Percentiles rank a stretch among this genome's conserved stretches.
These are phyloP conservation scores for Bryum argenteum DNA, from an alignment of 225 moss, liverwort and hornwort genomes.

Conservation along the genomic window DNA sequence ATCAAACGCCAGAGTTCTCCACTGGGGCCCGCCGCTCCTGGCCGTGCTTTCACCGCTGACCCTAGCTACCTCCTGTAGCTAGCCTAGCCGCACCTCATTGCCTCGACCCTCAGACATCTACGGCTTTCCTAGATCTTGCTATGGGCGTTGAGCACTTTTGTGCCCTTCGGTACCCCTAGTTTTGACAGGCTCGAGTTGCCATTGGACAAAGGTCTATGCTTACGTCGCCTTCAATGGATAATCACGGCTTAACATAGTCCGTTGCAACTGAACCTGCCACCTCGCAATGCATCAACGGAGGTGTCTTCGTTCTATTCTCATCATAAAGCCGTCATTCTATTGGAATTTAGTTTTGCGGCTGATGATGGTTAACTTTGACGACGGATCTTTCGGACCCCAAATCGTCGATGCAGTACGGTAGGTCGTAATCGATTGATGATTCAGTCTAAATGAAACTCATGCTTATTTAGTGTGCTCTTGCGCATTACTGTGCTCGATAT, in stretches of 20 bases:
- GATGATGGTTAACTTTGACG: background rate
- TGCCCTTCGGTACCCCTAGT: background rate
- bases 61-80: background rate
- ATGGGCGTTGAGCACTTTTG: background rate
- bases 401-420: too few species aligned
- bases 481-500: too few species aligned
- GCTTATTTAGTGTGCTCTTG: too few species aligned
- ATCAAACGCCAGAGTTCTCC: background rate
- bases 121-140: rapidly evolving
- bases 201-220: background rate
- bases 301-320: background rate
- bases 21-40: constrained; percentile 18
- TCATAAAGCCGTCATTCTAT: constrained; percentile 4
- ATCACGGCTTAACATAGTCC: constrained; percentile 2
- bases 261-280: background rate
- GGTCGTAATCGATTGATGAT: too few species aligned
- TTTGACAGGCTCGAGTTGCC: background rate
- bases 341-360: constrained; percentile 22
- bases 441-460: too few species aligned
- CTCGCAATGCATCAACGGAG: background rate
- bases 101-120: constrained; percentile 1
- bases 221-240: background rate
- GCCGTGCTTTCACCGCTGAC: background rate
- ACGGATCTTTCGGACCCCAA: background rate
- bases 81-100: background rate